These are phyloP conservation scores for Fusarium torreyae DNA, from an alignment of 2,329 filamentous ascomycete genomes.

Conservation along the genomic window DNA sequence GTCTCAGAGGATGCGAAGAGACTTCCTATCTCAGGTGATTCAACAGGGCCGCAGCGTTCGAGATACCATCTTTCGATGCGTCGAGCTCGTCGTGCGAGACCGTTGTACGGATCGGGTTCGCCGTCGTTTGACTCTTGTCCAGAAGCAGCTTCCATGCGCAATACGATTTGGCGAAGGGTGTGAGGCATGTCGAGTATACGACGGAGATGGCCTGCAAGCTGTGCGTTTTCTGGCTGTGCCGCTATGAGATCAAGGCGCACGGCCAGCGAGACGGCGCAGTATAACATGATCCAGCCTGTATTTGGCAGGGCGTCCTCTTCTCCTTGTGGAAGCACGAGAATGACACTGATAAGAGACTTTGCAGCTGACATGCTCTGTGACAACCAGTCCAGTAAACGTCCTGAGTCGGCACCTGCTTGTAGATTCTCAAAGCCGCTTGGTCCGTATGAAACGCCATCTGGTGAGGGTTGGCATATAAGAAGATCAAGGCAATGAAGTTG, in stretches of 20 bases:
- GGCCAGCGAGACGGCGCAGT: constrained; percentile 51
- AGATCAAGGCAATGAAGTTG: constrained; percentile 52
- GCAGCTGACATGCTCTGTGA: constrained; percentile 53
- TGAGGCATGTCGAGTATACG: constrained; percentile 52
- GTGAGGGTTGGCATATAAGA: constrained; percentile 51
- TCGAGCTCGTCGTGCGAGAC: constrained; percentile 40
- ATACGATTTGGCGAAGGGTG: constrained; percentile 49
- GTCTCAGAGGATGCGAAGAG: constrained; percentile 38
- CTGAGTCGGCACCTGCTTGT: constrained; percentile 31
- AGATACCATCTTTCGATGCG: constrained; percentile 47
- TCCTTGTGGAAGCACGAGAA: constrained; percentile 48
- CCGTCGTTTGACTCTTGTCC: constrained; percentile 16
- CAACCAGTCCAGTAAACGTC: constrained; percentile 48
- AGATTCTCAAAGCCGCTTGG: constrained; percentile 46
- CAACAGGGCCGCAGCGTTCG: constrained; percentile 26
- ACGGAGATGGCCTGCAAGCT: constrained; percentile 49
- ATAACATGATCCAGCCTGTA: constrained; percentile 53
- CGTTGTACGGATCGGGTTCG: constrained; percentile 47
- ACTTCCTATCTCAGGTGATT: constrained; percentile 34
- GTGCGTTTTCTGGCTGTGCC: constrained; percentile 43
- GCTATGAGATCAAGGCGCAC: constrained; percentile 53
- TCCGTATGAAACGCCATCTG: constrained; percentile 49
- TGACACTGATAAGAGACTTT: constrained; percentile 50
- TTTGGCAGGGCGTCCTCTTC: constrained; percentile 52
- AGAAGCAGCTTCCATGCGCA: constrained; percentile 49